Evolutionary conservation across 805 yeast genomes (phyloP), one percentile per base, ranked within the genome.

Genomic region (Candida bentonensis): DNA sequence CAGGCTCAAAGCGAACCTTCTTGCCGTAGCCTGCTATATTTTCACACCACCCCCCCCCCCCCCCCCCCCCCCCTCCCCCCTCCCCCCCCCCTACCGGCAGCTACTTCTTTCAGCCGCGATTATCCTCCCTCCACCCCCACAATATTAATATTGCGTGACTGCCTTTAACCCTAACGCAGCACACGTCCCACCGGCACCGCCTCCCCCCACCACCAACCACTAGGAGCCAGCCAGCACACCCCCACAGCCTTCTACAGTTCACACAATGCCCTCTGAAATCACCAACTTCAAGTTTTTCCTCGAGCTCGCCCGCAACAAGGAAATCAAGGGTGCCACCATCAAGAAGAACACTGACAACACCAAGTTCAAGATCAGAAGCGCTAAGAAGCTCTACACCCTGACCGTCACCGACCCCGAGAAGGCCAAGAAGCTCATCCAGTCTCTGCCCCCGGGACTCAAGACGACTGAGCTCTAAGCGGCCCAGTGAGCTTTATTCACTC

Each of bases 361-460:
- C 76, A 92, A 92, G 75, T 92, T 92, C 88, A 92, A 92, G 84
- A 85, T 92, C 65, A 87, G 97, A 79, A 96, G 96, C 70, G 64
- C 95, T 55, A 86, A 76, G 70, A 70, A 83, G 77, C 79, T 86
- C 66, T 92, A 92, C 84, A 92, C 98, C 61, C 77, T 89, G 71
- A 83, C 83, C 60, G 89, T 92, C 64, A 78, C 82, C 75, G 97
- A 92, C 70, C 82, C 86, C 64, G 82, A 85, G 70, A 88, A 87
- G 79, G 97, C 97, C 64, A 79, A 84, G 82, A 92, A 92, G 78
- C 79, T 92, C 74, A 80, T 84, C 66, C 96, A 88, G 77, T 83
- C 97, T 64, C 78, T 92, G 64, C 96, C 97, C 70, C 95, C 98
- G 68, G 60, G 64, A 42, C 53, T 61, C 30, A 51, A 50, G 45